Evolutionary conservation across 768 basidiomycete species (phyloP), one percentile per base, ranked within the genome.

Genomic region (Tulasnella calospora): DNA sequence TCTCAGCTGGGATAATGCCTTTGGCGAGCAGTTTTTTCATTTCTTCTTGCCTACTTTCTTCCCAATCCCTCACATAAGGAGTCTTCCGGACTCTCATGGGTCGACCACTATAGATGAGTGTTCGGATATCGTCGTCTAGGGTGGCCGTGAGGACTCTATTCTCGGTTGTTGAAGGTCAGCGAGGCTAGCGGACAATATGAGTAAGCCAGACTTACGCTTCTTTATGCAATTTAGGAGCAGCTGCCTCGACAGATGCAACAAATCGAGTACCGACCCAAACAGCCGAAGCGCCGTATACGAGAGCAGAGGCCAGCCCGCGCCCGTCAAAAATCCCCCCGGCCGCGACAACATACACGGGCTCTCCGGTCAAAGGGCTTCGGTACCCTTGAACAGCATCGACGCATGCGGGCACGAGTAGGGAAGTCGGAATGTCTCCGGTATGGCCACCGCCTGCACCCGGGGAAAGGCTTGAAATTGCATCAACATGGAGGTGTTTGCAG

Each of bases 231-330:
- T 89, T 89, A 15, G 94, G 91, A 2, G 94, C 94, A 47, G 90
- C 92, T 0, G 94, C 93, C 83, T 95, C 93, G 47, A 87, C 89
- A 81, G 91, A 90, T 15, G 94, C 93, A 57, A 94, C 93, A 82
- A 95, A 95, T 51, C 94, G 90, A 6, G 94, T 95, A 55, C 92
- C 92, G 47, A 94, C 93, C 94, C 94, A 96, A 3, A 95, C 92
- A 67, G 91, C 94, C 3, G 91, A 87, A 6, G 94, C 94, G 71
- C 94, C 94, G 80, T 92, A 94, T 74, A 92, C 92, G 80, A 94
- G 88, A 38, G 92, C 85, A 23, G 90, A 92, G 19, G 94, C 93
- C 21, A 95, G 87, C 44, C 93, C 92, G 44, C 93, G 89, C 17
- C 94, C 94, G 81, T 94, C 93, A 30, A 92, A 89, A 79, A 95